Conservation (phyloP, 805 yeast genomes). For the Kregervanrija pseudodelftensis region DNA sequence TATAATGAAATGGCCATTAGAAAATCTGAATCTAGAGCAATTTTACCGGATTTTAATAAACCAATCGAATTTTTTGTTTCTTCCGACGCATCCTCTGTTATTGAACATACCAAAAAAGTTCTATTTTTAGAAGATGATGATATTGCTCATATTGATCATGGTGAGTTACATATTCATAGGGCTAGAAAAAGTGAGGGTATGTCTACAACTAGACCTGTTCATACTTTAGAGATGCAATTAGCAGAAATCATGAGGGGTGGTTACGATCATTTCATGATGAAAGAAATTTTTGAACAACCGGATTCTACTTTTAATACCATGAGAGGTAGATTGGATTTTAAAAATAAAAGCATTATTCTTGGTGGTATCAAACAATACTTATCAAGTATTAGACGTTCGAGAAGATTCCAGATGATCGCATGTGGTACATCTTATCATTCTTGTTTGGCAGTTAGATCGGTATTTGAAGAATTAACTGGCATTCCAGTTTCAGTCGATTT, state of each 20-base stretch:
- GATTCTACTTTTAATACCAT: slow-evolving; percentile 96
- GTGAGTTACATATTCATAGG: slow-evolving; percentile 97
- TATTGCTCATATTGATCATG: slow-evolving; percentile 96
- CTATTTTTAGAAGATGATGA: slow-evolving; percentile 96
- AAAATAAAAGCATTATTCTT: slow-evolving; percentile 62
- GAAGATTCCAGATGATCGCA: slow-evolving; percentile 96
- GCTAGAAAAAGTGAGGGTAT: slow-evolving; percentile 82
- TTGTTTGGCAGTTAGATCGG: slow-evolving; percentile 92
- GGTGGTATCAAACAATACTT: slow-evolving; percentile 88
- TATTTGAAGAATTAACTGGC: slow-evolving; percentile 93
- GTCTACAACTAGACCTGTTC: slow-evolving; percentile 92
- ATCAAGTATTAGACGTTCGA: slow-evolving; percentile 85
- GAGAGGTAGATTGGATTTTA: slow-evolving; percentile 98
- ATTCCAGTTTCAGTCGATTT: slow-evolving; percentile 89
- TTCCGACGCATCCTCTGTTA: slow-evolving; percentile 94
- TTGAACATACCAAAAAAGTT: slow-evolving; percentile 96
- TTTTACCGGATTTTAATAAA: slow-evolving; percentile 81
- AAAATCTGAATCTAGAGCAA: slow-evolving; percentile 76
- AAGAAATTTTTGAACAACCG: slow-evolving; percentile 98
- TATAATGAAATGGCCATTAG: slow-evolving; percentile 18
- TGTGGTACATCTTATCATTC: slow-evolving; percentile 99
- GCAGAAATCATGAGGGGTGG: slow-evolving; percentile 98
- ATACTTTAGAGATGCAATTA: slow-evolving; percentile 93
- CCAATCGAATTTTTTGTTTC: slow-evolving; percentile 95
- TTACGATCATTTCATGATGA: slow-evolving; percentile 95